These are phyloP conservation scores for Paecilomyces sp. DNA, from an alignment of 2,329 filamentous ascomycete species.

Conservation along the genomic window DNA sequence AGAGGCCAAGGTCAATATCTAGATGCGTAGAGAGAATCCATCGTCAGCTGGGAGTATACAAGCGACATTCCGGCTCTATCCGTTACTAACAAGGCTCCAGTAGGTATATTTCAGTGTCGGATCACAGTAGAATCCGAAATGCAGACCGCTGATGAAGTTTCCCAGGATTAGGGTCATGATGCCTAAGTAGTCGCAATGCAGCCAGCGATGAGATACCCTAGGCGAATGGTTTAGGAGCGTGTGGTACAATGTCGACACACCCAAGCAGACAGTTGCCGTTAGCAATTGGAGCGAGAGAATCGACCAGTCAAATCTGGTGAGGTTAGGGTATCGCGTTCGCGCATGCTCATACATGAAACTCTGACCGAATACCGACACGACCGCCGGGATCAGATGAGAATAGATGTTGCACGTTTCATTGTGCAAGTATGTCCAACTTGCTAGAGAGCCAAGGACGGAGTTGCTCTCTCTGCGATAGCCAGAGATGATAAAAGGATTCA, in stretches of 20 bases:
- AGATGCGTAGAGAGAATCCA: background rate
- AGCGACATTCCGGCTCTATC: background rate
- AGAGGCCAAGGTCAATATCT: slow-evolving; percentile 23
- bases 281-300: slow-evolving; percentile 12
- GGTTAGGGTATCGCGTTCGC: slow-evolving; percentile 1
- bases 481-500: slow-evolving; percentile 35
- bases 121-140: slow-evolving; percentile 29
- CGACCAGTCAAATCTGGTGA: slow-evolving; percentile 6
- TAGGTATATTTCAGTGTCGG: slow-evolving; percentile 18
- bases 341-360: slow-evolving; percentile 6
- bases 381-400: slow-evolving; percentile 39
- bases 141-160: slow-evolving; percentile 26
- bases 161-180: slow-evolving; percentile 27
- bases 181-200: slow-evolving; percentile 24
- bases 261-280: slow-evolving; percentile 28
- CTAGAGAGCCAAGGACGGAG: slow-evolving; percentile 29
- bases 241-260: slow-evolving; percentile 22
- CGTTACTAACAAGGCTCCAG: slow-evolving; percentile 28
- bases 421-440: slow-evolving; percentile 37
- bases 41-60: background rate
- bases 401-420: slow-evolving; percentile 41
- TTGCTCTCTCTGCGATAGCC: slow-evolving; percentile 39
- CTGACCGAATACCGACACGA: slow-evolving; percentile 10
- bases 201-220: slow-evolving; percentile 14
- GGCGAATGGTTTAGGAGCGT: slow-evolving; percentile 27